These are phyloP conservation scores for Puccinia polysora DNA, from an alignment of 1,284 basidiomycete genomes.

Conservation along the genomic window DNA sequence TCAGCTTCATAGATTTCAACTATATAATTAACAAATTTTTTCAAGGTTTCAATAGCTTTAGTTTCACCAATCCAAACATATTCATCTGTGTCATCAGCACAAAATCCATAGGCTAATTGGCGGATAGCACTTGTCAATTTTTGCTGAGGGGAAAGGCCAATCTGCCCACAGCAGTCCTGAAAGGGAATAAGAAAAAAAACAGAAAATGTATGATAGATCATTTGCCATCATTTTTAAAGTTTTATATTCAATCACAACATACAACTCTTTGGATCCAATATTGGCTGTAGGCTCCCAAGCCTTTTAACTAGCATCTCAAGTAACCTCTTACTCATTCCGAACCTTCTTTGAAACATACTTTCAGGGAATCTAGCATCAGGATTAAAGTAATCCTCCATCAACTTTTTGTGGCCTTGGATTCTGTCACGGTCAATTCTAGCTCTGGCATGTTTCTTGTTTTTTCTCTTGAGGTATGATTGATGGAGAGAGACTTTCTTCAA, in stretches of 20 bases:
- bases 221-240: not conserved
- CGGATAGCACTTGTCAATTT: not conserved
- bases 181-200: not conserved
- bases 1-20: not conserved
- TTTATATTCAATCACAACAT: not conserved
- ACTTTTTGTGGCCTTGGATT: too few relatives aligned
- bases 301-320: too few relatives aligned
- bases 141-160: slow-evolving; percentile 11
- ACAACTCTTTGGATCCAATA: not conserved
- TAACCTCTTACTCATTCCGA: too few relatives aligned
- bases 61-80: not conserved
- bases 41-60: not conserved
- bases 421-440: too few relatives aligned
- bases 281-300: not conserved
- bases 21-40: not conserved
- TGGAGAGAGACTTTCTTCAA: too few relatives aligned
- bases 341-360: too few relatives aligned
- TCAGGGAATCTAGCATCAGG: too few relatives aligned
- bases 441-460: too few relatives aligned
- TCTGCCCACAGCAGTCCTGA: not conserved
- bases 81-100: not conserved
- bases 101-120: not conserved
- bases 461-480: too few relatives aligned
- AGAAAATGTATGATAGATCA: not conserved
- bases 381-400: too few relatives aligned